Conservation (phyloP, 2,329 filamentous ascomycete genomes). For the Aspergillus sp. region DNA sequence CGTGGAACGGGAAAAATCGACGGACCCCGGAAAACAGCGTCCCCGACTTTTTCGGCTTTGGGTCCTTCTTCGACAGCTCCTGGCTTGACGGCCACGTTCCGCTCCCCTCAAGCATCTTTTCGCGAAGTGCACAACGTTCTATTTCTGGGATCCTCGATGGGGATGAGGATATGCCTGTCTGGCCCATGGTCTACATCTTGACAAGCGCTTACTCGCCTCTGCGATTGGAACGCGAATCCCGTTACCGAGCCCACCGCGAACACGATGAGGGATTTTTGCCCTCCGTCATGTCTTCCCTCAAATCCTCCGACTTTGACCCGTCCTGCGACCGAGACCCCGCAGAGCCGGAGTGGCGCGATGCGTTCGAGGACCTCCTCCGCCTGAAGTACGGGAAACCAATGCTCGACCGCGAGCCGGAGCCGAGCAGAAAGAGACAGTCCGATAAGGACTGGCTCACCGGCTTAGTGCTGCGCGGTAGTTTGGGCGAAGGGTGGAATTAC, state of each 20-base stretch:
- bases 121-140: slow-evolving; percentile 11
- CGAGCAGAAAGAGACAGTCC: slow-evolving; percentile 19
- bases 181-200: slow-evolving; percentile 36
- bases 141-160: slow-evolving; percentile 18
- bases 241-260: slow-evolving; percentile 17
- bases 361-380: slow-evolving; percentile 51
- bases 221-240: slow-evolving; percentile 41
- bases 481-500: slow-evolving; percentile 32
- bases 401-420: slow-evolving; percentile 23
- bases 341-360: slow-evolving; percentile 44
- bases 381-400: slow-evolving; percentile 37
- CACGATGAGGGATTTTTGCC: slow-evolving; percentile 22
- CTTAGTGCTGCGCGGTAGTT: slow-evolving; percentile 32
- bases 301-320: slow-evolving; percentile 23
- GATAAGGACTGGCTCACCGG: slow-evolving; percentile 32
- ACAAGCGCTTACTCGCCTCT: slow-evolving; percentile 47
- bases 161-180: slow-evolving; percentile 26
- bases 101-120: slow-evolving; percentile 20
- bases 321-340: slow-evolving; percentile 6
- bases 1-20: slow-evolving; percentile 12
- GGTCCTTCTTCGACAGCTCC: slow-evolving; percentile 26
- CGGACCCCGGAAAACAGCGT: slow-evolving; percentile 1
- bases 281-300: slow-evolving; percentile 26
- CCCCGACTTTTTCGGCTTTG: slow-evolving; percentile 20
- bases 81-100: slow-evolving; percentile 23